Conservation (phyloP, 257 asterid genomes). For the Ilex asprella region DNA sequence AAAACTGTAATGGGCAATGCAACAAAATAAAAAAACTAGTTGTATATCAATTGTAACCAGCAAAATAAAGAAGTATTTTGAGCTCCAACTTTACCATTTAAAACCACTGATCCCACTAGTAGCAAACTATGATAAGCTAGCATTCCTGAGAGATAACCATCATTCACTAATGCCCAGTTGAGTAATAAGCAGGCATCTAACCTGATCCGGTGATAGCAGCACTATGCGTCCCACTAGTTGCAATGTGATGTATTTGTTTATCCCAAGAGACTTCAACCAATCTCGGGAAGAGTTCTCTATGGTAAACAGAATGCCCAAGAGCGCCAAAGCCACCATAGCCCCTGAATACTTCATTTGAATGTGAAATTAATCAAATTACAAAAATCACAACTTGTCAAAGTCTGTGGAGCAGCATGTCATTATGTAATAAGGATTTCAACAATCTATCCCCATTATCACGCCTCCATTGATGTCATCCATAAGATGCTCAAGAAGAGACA, state of each 20-base stretch:
- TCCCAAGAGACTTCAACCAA: slow-evolving; percentile 78
- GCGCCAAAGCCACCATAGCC: slow-evolving; percentile 99
- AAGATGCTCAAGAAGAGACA: too few relatives aligned
- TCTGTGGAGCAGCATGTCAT: slow-evolving; percentile 6
- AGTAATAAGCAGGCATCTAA: slow-evolving; percentile 17
- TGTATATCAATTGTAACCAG: too few relatives aligned
- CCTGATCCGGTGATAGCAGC: slow-evolving; percentile 82
- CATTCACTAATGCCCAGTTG: too few relatives aligned
- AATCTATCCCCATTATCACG: too few relatives aligned
- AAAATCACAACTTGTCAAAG: slow-evolving; percentile 10
- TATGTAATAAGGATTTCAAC: slow-evolving; percentile 2
- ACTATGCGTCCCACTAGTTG: slow-evolving; percentile 90
- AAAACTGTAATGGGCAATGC: too few relatives aligned
- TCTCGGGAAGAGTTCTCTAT: slow-evolving; percentile 77
- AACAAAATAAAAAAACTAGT: too few relatives aligned
- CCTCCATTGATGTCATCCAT: too few relatives aligned
- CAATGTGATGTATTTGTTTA: slow-evolving; percentile 59
- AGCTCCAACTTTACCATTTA: too few relatives aligned
- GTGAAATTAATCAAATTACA: slow-evolving; percentile 38
- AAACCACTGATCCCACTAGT: neutral
- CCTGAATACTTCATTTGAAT: slow-evolving; percentile 74
- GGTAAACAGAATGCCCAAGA: slow-evolving; percentile 88
- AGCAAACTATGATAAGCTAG: neutral
- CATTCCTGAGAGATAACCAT: neutral
- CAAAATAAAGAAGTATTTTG: too few relatives aligned